Percentiles rank a stretch among this genome's conserved stretches.
Conservation (phyloP, 768 basidiomycete species). For the Lactarius hengduanensis region DNA sequence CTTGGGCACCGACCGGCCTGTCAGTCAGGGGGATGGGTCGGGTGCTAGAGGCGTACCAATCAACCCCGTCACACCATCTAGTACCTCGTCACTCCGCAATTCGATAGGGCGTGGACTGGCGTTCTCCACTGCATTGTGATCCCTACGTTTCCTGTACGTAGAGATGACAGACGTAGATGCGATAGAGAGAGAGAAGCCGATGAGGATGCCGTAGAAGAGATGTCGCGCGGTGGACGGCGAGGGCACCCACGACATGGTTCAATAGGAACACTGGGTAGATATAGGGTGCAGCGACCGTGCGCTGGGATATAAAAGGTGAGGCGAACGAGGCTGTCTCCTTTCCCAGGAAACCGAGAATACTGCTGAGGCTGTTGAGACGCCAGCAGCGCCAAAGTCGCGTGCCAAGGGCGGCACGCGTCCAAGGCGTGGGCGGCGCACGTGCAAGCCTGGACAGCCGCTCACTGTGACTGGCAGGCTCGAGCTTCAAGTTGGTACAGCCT, state of each 20-base stretch:
- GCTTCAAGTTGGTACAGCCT: too few relatives aligned
- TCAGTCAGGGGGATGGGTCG: slow-evolving; percentile 2
- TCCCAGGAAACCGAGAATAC: slow-evolving; percentile 6
- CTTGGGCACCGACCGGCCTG: slow-evolving; percentile 40
- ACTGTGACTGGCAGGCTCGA: slow-evolving; percentile 29
- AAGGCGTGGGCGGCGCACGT: slow-evolving; percentile 19
- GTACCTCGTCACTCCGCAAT: slow-evolving; percentile 71
- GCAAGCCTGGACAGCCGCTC: neutral
- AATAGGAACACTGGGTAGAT: neutral
- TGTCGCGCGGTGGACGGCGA: slow-evolving; percentile 35
- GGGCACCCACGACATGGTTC: slow-evolving; percentile 31
- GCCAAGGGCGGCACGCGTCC: slow-evolving; percentile 33
- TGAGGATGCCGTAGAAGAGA: slow-evolving; percentile 52
- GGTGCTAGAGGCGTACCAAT: slow-evolving; percentile 57
- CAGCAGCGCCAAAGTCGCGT: slow-evolving; percentile 6
- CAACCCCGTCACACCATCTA: slow-evolving; percentile 76
- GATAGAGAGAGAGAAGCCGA: slow-evolving; percentile 76
- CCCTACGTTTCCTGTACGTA: slow-evolving; percentile 52
- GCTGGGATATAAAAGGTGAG: slow-evolving; percentile 10
- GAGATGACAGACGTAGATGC: slow-evolving; percentile 64
- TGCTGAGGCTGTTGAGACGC: neutral
- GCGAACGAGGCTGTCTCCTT: neutral
- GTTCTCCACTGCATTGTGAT: slow-evolving; percentile 39
- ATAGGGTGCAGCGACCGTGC: slow-evolving; percentile 22
- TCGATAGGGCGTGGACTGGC: slow-evolving; percentile 59